phyloP scores from a whole-genome alignment of 768 basidiomycete species.

The Suillus plorans region DNA sequence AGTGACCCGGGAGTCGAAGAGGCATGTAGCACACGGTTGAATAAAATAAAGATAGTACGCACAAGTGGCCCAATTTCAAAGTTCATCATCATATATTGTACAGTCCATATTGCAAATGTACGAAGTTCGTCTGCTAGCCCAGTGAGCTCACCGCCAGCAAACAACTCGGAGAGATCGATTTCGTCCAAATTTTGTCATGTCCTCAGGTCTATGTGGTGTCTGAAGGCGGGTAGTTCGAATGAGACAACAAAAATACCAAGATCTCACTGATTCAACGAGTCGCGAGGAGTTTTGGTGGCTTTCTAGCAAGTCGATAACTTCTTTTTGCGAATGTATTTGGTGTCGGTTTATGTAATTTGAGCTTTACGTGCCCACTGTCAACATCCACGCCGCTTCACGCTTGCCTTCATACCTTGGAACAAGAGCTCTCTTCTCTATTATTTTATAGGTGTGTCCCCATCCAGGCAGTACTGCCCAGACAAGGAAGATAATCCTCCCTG shows the following conservation, averaged over 20 bases:
- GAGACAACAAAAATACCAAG: slow-evolving; percentile 5
- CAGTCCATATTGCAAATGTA: slow-evolving; percentile 12
- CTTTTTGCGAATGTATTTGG: too few species aligned
- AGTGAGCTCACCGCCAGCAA: slow-evolving; percentile 10
- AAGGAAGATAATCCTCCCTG: slow-evolving; percentile 94
- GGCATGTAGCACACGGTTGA: slow-evolving; percentile 11
- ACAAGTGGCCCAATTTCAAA: slow-evolving; percentile 9
- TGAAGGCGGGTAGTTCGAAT: slow-evolving; percentile 20
- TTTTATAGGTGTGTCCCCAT: slow-evolving; percentile 9
- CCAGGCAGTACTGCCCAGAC: slow-evolving; percentile 54
- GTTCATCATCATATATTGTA: slow-evolving; percentile 11
- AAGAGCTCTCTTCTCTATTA: slow-evolving; percentile 75
- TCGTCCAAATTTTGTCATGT: slow-evolving; percentile 6
- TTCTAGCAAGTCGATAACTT: too few species aligned
- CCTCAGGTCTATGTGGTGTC: slow-evolving; percentile 13
- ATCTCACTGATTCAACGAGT: slow-evolving; percentile 7
- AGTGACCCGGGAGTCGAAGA: not conserved
- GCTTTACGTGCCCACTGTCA: slow-evolving; percentile 58
- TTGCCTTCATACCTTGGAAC: slow-evolving; percentile 55
- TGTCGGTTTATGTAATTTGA: slow-evolving; percentile 46
- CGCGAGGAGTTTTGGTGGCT: slow-evolving; percentile 7
- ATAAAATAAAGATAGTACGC: slow-evolving; percentile 34
- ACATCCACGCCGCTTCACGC: slow-evolving; percentile 76
- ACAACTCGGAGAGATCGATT: slow-evolving; percentile 27
- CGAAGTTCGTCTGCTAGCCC: slow-evolving; percentile 26